A percentile compares a stretch with the other conserved stretches of the same genome.
Evolutionary conservation across 495 filamentous ascomycete species (phyloP).

Genomic region (Aspergillus nanangensis): DNA sequence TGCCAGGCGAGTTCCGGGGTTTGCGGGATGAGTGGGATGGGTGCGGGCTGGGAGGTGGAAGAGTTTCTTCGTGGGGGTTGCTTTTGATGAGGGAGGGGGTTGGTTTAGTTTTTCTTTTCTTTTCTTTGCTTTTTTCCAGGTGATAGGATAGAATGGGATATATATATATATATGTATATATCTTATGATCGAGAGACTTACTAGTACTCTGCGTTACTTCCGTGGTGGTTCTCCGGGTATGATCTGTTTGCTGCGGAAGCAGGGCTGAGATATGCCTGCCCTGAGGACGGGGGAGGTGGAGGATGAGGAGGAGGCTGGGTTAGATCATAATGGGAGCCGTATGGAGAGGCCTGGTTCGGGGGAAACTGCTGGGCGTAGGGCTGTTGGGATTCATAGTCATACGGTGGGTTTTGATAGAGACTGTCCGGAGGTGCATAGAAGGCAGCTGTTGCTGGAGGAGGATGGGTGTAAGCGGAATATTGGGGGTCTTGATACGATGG

Average conservation of each 20-base stretch:
- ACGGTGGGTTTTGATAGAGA: conserved; percentile 12
- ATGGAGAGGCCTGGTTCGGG: conserved; percentile 5
- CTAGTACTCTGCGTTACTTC: conserved; percentile 23
- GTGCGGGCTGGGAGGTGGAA: too few species aligned
- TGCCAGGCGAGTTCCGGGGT: neutral
- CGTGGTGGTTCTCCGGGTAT: neutral
- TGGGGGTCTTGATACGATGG: conserved; percentile 1
- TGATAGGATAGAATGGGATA: neutral
- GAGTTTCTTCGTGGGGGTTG: conserved; percentile 3
- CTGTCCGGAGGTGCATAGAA: conserved; percentile 11
- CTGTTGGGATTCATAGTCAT: conserved; percentile 12
- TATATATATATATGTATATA: neutral
- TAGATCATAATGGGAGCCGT: conserved; percentile 9
- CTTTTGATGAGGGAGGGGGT: neutral
- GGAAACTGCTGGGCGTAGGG: conserved; percentile 2
- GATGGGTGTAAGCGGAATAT: conserved; percentile 4
- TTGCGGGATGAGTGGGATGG: neutral
- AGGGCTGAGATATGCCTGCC: conserved; percentile 5
- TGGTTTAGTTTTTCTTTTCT: too few species aligned
- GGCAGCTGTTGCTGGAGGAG: neutral
- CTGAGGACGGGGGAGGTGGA: neutral
- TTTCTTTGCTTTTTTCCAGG: too few species aligned
- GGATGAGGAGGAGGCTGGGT: conserved; percentile 7
- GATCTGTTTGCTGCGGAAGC: neutral
- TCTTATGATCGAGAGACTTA: conserved; percentile 1